Base-by-base conservation (phyloP, 805 yeast species). In the Yamadazyma olivae region DNA sequence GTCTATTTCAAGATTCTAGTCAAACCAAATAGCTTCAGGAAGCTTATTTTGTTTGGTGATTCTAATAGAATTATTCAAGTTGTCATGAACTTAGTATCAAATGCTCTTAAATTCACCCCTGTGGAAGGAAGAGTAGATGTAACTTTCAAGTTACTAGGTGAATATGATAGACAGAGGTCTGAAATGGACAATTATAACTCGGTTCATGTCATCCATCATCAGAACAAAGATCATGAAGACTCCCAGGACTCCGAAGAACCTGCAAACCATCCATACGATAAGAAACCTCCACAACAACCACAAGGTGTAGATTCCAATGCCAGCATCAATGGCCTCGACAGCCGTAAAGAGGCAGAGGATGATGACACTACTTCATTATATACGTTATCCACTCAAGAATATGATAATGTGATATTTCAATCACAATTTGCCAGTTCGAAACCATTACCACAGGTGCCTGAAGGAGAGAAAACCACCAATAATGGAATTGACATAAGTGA, bases 101-200 rank as follows among this genome's bases (percentile, higher is more conserved):
- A 93, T 59, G 81, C 95, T 0, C 67, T 93, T 49, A 93, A 93
- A 56, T 93, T 93, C 51, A 90, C 98, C 0, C 96, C 96, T 0
- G 83, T 80, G 13, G 86, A 87, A 40, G 98, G 97, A 2, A 71
- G 75, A 12, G 95, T 90, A 9, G 71, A 71, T 19, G 86, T 87
- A 6, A 55, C 69, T 1, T 74, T 83, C 44, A 74, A 68, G 43
- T 56, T 82, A n/a, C 37, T 82, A 14, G 93, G 93, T 26, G 85
- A 79, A 51, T 85, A 81, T 51, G 93, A 83, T 50, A 71, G 45
- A 6, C 55, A 45, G n/a, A 45, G 59, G 40, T 77, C 86, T 18
- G 57, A 58, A 32, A 48, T 42, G 0, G 53, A 48, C 10, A 56
- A 73, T 28, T 77, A 56, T 48, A 59, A 61, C 17, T 57, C 68